Percentiles rank a stretch among this genome's conserved stretches.
phyloP scores from a whole-genome alignment of 2,329 filamentous ascomycete species.

The Daldinia sp. region DNA sequence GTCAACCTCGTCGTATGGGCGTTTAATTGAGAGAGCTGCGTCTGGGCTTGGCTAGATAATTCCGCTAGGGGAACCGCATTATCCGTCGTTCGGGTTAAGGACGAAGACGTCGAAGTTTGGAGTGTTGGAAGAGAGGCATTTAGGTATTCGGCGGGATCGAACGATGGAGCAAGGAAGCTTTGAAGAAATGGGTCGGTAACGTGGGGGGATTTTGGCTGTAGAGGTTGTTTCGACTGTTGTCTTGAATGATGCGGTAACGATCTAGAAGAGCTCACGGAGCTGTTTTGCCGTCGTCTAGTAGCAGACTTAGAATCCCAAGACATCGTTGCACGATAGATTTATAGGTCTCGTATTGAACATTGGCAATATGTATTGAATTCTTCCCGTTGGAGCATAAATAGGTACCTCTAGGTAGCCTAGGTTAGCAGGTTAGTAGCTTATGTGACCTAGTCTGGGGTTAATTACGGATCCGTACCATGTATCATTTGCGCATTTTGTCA shows the following conservation, averaged over 20 bases:
- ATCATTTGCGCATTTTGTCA: too few species aligned
- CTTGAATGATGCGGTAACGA: conserved; percentile 53
- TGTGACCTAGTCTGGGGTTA: too few species aligned
- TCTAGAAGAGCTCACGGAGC: conserved; percentile 49
- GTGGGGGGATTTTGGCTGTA: conserved; percentile 65
- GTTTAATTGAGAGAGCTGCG: conserved; percentile 85
- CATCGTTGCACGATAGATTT: conserved; percentile 40
- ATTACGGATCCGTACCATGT: too few species aligned
- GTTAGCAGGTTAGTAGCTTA: too few species aligned
- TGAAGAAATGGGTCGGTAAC: conserved; percentile 76
- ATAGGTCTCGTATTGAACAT: neutral
- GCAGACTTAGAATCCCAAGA: conserved; percentile 52
- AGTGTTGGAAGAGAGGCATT: conserved; percentile 80
- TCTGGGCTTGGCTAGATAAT: conserved; percentile 81
- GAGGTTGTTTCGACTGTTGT: conserved; percentile 49
- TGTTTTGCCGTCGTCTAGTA: conserved; percentile 57
- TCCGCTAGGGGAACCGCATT: conserved; percentile 71
- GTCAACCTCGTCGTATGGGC: conserved; percentile 87
- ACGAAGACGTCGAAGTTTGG: conserved; percentile 52
- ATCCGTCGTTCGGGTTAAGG: conserved; percentile 45
- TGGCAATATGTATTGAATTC: too few species aligned
- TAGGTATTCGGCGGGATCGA: conserved; percentile 86
- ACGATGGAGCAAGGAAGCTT: conserved; percentile 77
- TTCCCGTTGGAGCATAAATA: too few species aligned
- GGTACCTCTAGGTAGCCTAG: too few species aligned